These are phyloP conservation scores for Psidium guajava DNA, from an alignment of 345 rosid genomes.

Conservation along the genomic window DNA sequence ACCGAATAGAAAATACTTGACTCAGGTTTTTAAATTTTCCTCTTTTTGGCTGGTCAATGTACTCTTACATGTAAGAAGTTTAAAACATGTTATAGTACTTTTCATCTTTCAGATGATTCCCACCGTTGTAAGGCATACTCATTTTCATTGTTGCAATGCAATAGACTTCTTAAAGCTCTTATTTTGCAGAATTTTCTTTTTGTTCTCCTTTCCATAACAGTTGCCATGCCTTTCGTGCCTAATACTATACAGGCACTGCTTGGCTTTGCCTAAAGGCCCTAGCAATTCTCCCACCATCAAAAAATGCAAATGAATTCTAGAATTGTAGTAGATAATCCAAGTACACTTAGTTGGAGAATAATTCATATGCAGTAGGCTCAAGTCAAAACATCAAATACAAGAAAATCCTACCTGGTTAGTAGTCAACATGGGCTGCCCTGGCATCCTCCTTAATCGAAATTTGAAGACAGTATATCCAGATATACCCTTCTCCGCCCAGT, in stretches of 20 bases:
- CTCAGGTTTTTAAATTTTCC: neutral
- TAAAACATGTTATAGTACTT: neutral
- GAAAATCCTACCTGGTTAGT: conserved; percentile 61
- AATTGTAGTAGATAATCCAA: neutral
- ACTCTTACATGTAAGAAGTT: neutral
- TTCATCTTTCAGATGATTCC: neutral
- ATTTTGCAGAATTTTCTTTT: neutral
- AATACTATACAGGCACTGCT: neutral
- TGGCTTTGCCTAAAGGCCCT: neutral
- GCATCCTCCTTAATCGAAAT: conserved; percentile 47
- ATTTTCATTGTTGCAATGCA: neutral
- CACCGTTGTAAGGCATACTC: neutral
- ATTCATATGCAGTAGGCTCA: neutral
- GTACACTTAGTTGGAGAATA: neutral
- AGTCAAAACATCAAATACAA: neutral
- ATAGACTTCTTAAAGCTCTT: neutral
- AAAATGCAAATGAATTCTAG: neutral
- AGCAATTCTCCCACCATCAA: neutral
- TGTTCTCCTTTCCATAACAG: neutral
- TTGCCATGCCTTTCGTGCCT: neutral
- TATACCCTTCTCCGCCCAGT: conserved; percentile 83
- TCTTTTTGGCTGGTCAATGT: neutral
- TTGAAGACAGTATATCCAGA: conserved; percentile 90
- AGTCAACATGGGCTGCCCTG: conserved; percentile 78
- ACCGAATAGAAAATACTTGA: neutral